phyloP scores from a whole-genome alignment of 768 basidiomycete genomes.

The Lactarius quietus region DNA sequence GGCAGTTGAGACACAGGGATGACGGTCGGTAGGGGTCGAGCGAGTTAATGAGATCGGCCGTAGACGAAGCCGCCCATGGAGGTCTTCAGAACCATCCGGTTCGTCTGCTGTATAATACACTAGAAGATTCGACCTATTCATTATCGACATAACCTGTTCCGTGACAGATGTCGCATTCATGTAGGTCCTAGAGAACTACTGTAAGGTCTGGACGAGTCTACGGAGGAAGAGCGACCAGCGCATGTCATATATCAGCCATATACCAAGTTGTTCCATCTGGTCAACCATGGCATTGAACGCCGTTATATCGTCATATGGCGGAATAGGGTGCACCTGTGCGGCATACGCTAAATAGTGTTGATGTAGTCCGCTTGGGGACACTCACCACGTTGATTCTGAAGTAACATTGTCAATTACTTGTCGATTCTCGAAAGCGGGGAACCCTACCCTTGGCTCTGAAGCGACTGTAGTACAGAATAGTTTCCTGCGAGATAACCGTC shows the following conservation, averaged over 20 bases:
- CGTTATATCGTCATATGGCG: slow-evolving; percentile 58
- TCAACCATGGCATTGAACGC: slow-evolving; percentile 57
- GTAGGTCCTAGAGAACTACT: slow-evolving; percentile 44
- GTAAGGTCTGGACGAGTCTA: neutral
- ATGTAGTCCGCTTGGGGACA: neutral
- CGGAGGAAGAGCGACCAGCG: slow-evolving; percentile 39
- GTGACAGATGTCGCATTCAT: slow-evolving; percentile 59
- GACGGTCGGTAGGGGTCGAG: slow-evolving; percentile 59
- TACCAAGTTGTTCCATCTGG: slow-evolving; percentile 63
- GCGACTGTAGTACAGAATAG: slow-evolving; percentile 47
- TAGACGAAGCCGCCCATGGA: slow-evolving; percentile 48
- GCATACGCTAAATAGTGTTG: neutral
- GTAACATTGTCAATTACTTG: slow-evolving; percentile 22
- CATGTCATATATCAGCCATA: slow-evolving; percentile 86
- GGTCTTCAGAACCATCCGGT: slow-evolving; percentile 65
- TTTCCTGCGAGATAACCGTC: slow-evolving; percentile 52
- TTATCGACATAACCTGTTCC: slow-evolving; percentile 65
- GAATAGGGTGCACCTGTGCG: slow-evolving; percentile 62
- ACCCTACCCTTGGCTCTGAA: slow-evolving; percentile 54
- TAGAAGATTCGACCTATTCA: slow-evolving; percentile 62
- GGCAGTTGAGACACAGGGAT: slow-evolving; percentile 52
- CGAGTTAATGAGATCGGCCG: slow-evolving; percentile 46
- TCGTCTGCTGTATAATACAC: slow-evolving; percentile 76
- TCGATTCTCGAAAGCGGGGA: neutral
- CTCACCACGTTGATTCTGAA: slow-evolving; percentile 40